Percentiles rank a stretch among this genome's conserved stretches.
Conservation (phyloP, 2,329 filamentous ascomycete species). For the Colletotrichum orbiculare region DNA sequence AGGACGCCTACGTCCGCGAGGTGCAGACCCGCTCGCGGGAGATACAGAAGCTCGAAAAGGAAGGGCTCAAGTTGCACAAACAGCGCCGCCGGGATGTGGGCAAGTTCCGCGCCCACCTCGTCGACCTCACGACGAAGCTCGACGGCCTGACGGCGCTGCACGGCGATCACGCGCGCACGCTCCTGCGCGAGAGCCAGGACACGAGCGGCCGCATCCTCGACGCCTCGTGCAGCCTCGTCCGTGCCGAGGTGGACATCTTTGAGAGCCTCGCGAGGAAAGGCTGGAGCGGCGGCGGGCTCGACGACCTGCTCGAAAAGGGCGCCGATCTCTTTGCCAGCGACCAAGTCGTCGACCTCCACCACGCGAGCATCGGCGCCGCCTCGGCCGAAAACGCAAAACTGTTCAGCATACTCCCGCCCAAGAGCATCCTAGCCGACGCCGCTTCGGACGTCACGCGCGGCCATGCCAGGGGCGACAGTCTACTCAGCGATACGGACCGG, state of each 20-base stretch:
- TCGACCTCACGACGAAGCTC: constrained; percentile 70
- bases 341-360: constrained; percentile 43
- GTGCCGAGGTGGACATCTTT: constrained; percentile 77
- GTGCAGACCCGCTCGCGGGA: constrained; percentile 67
- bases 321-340: constrained; percentile 68
- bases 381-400: constrained; percentile 57
- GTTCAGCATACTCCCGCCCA: constrained; percentile 73
- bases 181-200: constrained; percentile 73
- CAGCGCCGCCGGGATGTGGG: constrained; percentile 70
- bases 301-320: constrained; percentile 73
- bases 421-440: constrained; percentile 69
- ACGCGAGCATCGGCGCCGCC: constrained; percentile 40
- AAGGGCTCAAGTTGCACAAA: constrained; percentile 71
- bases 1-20: constrained; percentile 67
- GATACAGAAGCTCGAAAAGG: constrained; percentile 73
- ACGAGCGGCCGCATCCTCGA: constrained; percentile 72
- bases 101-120: constrained; percentile 71
- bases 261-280: constrained; percentile 74
- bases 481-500: constrained; percentile 62
- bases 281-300: constrained; percentile 74
- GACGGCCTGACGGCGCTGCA: constrained; percentile 72
- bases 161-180: constrained; percentile 67
- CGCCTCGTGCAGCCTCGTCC: constrained; percentile 72
- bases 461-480: constrained; percentile 64
- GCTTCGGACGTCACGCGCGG: constrained; percentile 51